phyloP scores from a whole-genome alignment of 345 rosid genomes.

The Durio zibethinus region DNA sequence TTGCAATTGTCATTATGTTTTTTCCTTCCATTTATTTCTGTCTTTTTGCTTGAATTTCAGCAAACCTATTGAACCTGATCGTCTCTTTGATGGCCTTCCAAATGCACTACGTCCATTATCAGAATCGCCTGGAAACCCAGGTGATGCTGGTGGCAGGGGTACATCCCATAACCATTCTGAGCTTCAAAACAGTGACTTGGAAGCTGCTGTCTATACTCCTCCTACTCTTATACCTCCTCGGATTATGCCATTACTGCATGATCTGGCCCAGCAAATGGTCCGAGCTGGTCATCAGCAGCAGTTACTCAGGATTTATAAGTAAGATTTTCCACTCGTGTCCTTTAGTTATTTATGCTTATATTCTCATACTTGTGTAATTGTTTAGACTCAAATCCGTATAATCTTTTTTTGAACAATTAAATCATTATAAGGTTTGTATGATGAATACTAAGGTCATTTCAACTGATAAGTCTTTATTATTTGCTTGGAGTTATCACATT shows the following conservation, averaged over 20 bases:
- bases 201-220: constrained; percentile 63
- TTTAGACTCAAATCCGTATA: background rate
- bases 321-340: constrained; percentile 15
- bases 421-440: background rate
- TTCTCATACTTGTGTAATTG: background rate
- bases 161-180: constrained; percentile 44
- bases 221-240: constrained; percentile 86
- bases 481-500: background rate
- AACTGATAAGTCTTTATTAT: background rate
- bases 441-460: constrained; percentile 3
- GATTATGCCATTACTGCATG: constrained; percentile 83
- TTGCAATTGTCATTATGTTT: constrained; percentile 7
- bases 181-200: constrained; percentile 50
- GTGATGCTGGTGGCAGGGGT: constrained; percentile 42
- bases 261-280: constrained; percentile 88
- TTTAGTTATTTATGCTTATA: background rate
- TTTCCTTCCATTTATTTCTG: background rate
- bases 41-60: constrained; percentile 39
- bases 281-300: constrained; percentile 86
- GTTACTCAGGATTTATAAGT: constrained; percentile 72
- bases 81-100: constrained; percentile 92
- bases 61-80: constrained; percentile 95
- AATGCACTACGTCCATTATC: constrained; percentile 73
- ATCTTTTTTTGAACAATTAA: background rate
- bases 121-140: constrained; percentile 49